Base-by-base conservation (phyloP, 2,329 filamentous ascomycete species). In the Monosporascus ibericus region DNA sequence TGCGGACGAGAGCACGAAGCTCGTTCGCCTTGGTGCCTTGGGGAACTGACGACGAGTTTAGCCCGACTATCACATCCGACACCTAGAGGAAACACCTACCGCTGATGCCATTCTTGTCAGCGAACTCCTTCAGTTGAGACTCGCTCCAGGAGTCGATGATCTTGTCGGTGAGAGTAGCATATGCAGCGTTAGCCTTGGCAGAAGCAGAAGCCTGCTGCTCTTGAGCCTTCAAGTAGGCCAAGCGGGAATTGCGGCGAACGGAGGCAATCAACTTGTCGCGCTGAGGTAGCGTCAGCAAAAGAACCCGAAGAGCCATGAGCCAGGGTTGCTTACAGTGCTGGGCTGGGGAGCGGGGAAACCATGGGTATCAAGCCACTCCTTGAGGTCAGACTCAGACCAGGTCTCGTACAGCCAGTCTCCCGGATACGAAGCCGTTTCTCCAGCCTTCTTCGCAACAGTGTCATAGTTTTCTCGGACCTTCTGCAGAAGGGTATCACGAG, bases 381-480 rank as follows among this genome's bases (percentile, higher is more conserved):
- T 97, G 57, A 96, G 75, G 48, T 96, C 92, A 59, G 92, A 96
- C 59, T 96, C 89, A 49, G 88, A 86, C 94, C 94, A 99, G 7
- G 86, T 79, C 55, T 85, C 80, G 68, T 96, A 99, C 44, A 97
- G 76, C 94, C 94, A 97, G 74, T 96, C 84, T 39, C 94, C 94
- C 36, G 94, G 94, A 66, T 97, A 97, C n/a, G 84, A 74, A 49
- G 82, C 75, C 15, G 90, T 87, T 72, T 96, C 87, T 55, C 89
- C 89, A 11, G 70, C 68, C 71, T 84, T 85, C 71, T 90, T 85
- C 17, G 92, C 90, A 52, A 85, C 72, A 1, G 81, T 72, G 62
- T 96, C 88, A 67, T 95, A 97, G 71, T 84, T 92, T 58, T 87
- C 79, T 57, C 92, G 90, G 55, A 85, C 82, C 63, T 89, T 83